Evolutionary conservation across 805 yeast species (phyloP).

Genomic region (Wickerhamomyces tratensis): DNA sequence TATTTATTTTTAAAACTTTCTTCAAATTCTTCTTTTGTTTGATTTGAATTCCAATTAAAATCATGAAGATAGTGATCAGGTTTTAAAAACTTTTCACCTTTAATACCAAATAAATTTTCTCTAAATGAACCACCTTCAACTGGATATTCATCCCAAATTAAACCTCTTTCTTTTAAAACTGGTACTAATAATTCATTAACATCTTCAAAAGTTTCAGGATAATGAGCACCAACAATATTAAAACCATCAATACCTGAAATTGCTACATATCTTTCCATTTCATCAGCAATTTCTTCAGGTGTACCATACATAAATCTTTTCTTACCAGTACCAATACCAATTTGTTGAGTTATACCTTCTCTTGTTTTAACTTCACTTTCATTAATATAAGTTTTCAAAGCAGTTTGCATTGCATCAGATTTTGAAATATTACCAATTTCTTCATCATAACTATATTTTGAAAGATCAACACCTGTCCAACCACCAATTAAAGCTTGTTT

Average conservation of each 20-base stretch:
- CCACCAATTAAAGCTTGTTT: slow-evolving; percentile 30
- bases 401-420: slow-evolving; percentile 23
- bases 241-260: slow-evolving; percentile 32
- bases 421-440: slow-evolving; percentile 12
- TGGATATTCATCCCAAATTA: slow-evolving; percentile 28
- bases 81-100: slow-evolving; percentile 4
- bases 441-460: slow-evolving; percentile 23
- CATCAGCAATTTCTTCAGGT: slow-evolving; percentile 27
- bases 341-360: slow-evolving; percentile 16
- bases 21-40: slow-evolving; percentile 20
- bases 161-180: slow-evolving; percentile 25
- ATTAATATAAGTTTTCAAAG: slow-evolving; percentile 20
- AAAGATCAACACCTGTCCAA: slow-evolving; percentile 30
- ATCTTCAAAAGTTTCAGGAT: slow-evolving; percentile 30
- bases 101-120: slow-evolving; percentile 23
- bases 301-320: slow-evolving; percentile 24
- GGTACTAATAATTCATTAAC: slow-evolving; percentile 28
- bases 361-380: slow-evolving; percentile 11
- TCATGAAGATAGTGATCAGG: slow-evolving; percentile 13
- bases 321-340: slow-evolving; percentile 18
- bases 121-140: slow-evolving; percentile 23
- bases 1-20: too few species aligned
- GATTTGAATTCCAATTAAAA: slow-evolving; percentile 15
- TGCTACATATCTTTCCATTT: slow-evolving; percentile 30
- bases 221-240: slow-evolving; percentile 27